Evolutionary conservation across 352 stramenopile genomes (phyloP), one percentile per base, ranked within the genome.

Genomic region (Phytophthora pluvialis): DNA sequence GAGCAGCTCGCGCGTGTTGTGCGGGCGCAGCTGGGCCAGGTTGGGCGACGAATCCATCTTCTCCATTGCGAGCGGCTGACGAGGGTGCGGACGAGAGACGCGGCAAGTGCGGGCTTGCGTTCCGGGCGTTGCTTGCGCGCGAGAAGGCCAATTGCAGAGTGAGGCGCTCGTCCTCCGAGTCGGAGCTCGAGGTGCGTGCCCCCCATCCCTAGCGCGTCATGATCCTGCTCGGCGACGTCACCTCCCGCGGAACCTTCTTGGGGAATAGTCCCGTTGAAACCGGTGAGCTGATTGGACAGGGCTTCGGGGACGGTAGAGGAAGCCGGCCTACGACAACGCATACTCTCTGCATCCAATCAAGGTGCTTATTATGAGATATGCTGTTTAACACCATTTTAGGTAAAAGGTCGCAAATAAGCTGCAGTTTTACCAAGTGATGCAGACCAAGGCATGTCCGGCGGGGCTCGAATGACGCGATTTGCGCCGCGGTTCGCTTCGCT

Each of bases 1-100:
- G 16, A 80, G 68, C 47, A 75, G 61, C 32, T 79, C 68, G 43
- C 69, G 72, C 16, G 68, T 78, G 52, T 78, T 70, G 61, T 75
- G 70, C 28, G 64, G 25, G 25, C 68, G 59, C 39, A 78, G 60
- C 39, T 72, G 68, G 3, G 68, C 31, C 16, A 76, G 58, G 36
- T 49, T 60, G 32, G 35, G 49, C 33, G 32, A 55, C 3, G 60
- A 16, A 46, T 75, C 51, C 35, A 75, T 66, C 51, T 75, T 75
- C 49, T 78, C 73, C 72, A 80, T 80, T 39, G 54, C 12, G 21
- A 21, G 21, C 21, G 44, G n/a, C 15, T 47, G 33, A 28, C 2
- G 16, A 26, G 40, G 26, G 46, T 26, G 26, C 13, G 44, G 26
- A 40, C 11, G 13, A 26, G 50, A 42, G 29, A 50, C 29, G 59